These are phyloP conservation scores for Jackrogersella multiformis DNA, from an alignment of 495 filamentous ascomycete genomes.

Conservation along the genomic window DNA sequence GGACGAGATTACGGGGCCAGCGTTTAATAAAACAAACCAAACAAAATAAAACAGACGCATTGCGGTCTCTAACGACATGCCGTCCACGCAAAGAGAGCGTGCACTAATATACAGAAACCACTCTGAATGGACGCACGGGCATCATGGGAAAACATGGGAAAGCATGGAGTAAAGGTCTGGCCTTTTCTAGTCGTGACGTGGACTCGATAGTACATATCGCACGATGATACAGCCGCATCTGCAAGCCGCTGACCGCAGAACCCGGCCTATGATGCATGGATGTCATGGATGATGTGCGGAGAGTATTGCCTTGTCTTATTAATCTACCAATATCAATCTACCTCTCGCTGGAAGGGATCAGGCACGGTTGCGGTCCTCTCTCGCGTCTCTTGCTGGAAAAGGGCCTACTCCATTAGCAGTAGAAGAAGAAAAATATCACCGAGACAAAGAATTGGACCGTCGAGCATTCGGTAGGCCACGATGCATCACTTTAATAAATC, in stretches of 20 bases:
- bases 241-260: conserved; percentile 41
- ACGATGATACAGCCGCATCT: conserved; percentile 45
- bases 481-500: conserved; percentile 40
- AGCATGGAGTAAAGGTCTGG: conserved; percentile 36
- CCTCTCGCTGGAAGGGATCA: conserved; percentile 10
- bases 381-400: conserved; percentile 23
- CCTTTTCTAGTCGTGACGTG: conserved; percentile 36
- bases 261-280: conserved; percentile 30
- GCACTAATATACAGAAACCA: conserved; percentile 35
- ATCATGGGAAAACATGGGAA: conserved; percentile 26
- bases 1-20: conserved; percentile 16
- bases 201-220: conserved; percentile 38
- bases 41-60: background rate
- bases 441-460: conserved; percentile 22
- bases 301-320: conserved; percentile 20
- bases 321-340: conserved; percentile 11
- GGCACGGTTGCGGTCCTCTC: conserved; percentile 15
- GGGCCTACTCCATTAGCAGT: conserved; percentile 26
- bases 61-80: conserved; percentile 30
- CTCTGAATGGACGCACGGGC: conserved; percentile 25
- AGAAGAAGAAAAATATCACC: conserved; percentile 25
- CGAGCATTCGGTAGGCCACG: conserved; percentile 25
- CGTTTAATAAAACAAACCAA: background rate
- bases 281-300: conserved; percentile 22
- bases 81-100: conserved; percentile 36